Evolutionary conservation across 805 yeast genomes (phyloP).

Genomic region (Candida yuanshanica): DNA sequence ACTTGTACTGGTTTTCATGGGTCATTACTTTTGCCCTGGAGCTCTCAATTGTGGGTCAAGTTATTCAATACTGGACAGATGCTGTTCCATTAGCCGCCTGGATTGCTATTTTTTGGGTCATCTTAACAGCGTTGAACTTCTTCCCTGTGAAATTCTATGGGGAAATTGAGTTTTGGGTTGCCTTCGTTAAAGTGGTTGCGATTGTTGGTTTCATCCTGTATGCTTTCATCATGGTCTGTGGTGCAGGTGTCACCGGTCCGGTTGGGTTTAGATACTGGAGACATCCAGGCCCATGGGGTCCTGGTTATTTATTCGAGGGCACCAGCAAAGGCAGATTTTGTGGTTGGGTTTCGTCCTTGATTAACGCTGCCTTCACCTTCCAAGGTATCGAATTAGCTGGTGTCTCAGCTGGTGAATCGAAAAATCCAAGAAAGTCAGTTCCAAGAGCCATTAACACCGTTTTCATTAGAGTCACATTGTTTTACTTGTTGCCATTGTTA

Average conservation of each 20-base stretch:
- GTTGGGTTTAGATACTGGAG: constrained; percentile 80
- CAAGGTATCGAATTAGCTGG: constrained; percentile 79
- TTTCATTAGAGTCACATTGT: constrained; percentile 55
- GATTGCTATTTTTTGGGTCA: constrained; percentile 61
- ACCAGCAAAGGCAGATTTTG: constrained; percentile 51
- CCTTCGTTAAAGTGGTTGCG: constrained; percentile 60
- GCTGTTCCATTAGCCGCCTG: constrained; percentile 69
- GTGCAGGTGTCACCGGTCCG: constrained; percentile 65
- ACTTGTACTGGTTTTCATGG: constrained; percentile 76
- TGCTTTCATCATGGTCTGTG: constrained; percentile 67
- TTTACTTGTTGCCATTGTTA: constrained; percentile 59
- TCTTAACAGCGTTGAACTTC: constrained; percentile 48
- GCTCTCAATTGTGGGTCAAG: constrained; percentile 64
- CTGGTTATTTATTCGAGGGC: constrained; percentile 48
- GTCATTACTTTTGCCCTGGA: constrained; percentile 72
- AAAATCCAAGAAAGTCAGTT: constrained; percentile 63
- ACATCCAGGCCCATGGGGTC: constrained; percentile 72
- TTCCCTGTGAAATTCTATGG: constrained; percentile 69
- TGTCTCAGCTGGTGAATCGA: constrained; percentile 68
- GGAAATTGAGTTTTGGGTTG: constrained; percentile 73
- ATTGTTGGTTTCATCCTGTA: constrained; percentile 66
- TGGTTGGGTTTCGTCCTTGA: constrained; percentile 65
- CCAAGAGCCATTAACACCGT: constrained; percentile 71
- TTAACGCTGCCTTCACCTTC: constrained; percentile 73
- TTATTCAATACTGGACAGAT: constrained; percentile 58